Percentiles rank a stretch among this genome's conserved stretches.
Conservation (phyloP, 306 rosid genomes). For the Astragalus membranaceus region DNA sequence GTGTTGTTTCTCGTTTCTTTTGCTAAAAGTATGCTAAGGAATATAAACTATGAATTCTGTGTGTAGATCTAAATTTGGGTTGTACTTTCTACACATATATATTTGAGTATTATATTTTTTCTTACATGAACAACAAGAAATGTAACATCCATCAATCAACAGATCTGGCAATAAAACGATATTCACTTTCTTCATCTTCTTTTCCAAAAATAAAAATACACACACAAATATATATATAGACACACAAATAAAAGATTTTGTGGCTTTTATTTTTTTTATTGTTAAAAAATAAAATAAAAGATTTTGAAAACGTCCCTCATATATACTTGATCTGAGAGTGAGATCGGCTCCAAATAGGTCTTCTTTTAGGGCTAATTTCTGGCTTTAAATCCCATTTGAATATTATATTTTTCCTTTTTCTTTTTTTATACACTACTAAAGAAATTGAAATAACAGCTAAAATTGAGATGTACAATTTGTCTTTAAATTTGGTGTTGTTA, state of each 20-base stretch:
- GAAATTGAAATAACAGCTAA: no score
- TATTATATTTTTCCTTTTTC: background rate
- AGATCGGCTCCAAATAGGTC: conserved; percentile 12
- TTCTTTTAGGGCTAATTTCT: background rate
- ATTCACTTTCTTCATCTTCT: conserved; percentile 35
- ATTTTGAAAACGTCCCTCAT: no score
- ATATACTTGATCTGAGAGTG: background rate
- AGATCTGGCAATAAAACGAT: conserved; percentile 46
- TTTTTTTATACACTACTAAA: background rate
- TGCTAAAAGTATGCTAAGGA: conserved; percentile 40
- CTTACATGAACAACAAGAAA: conserved; percentile 17
- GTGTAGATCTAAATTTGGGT: conserved; percentile 63
- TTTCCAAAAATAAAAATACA: conserved; percentile 31
- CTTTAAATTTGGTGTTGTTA: no score
- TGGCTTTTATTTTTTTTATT: no score
- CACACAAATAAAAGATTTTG: no score
- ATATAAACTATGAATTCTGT: conserved; percentile 22
- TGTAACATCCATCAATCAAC: conserved; percentile 18
- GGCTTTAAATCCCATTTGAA: background rate
- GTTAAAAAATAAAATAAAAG: no score
- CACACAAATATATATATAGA: no score
- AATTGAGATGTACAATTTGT: no score
- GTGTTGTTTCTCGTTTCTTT: conserved; percentile 2
- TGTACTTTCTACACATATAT: background rate
- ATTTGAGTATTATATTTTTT: conserved; percentile 2